Evolutionary conservation across 2,329 filamentous ascomycete species (phyloP).

Genomic region (Exutisphaerella laricina): DNA sequence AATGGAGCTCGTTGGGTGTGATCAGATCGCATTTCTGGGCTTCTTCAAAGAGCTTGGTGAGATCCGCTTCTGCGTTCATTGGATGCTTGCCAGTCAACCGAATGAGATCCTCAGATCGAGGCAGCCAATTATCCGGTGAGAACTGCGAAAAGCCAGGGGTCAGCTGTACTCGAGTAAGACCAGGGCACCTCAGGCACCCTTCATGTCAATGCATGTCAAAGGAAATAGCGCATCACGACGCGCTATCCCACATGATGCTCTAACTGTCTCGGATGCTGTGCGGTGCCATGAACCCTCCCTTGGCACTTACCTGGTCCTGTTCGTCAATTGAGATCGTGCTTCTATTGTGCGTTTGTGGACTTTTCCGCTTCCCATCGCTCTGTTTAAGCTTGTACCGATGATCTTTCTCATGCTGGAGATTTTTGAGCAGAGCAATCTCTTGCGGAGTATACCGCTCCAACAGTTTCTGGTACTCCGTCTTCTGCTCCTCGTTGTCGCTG

Average conservation of each 20-base stretch:
- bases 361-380: conserved; percentile 41
- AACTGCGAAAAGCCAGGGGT: too few species aligned
- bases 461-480: conserved; percentile 31
- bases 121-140: conserved; percentile 51
- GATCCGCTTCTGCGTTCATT: conserved; percentile 46
- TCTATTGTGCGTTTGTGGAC: conserved; percentile 33
- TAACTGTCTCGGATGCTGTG: too few species aligned
- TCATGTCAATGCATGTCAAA: too few species aligned
- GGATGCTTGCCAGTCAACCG: conserved; percentile 51
- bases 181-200: too few species aligned
- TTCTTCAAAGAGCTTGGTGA: conserved; percentile 41
- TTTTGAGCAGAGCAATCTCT: conserved; percentile 40
- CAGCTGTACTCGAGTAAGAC: too few species aligned
- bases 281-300: too few species aligned
- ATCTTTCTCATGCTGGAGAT: conserved; percentile 42
- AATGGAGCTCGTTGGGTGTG: conserved; percentile 49
- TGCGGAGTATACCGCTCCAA: conserved; percentile 37
- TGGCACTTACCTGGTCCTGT: too few species aligned
- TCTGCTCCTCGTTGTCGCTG: conserved; percentile 13
- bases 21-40: conserved; percentile 37
- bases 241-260: too few species aligned
- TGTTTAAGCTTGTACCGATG: conserved; percentile 38
- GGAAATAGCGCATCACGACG: too few species aligned
- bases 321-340: conserved; percentile 41
- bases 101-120: conserved; percentile 43